These are phyloP conservation scores for Bipolaris cookei DNA, from an alignment of 2,329 filamentous ascomycete genomes.

Conservation along the genomic window DNA sequence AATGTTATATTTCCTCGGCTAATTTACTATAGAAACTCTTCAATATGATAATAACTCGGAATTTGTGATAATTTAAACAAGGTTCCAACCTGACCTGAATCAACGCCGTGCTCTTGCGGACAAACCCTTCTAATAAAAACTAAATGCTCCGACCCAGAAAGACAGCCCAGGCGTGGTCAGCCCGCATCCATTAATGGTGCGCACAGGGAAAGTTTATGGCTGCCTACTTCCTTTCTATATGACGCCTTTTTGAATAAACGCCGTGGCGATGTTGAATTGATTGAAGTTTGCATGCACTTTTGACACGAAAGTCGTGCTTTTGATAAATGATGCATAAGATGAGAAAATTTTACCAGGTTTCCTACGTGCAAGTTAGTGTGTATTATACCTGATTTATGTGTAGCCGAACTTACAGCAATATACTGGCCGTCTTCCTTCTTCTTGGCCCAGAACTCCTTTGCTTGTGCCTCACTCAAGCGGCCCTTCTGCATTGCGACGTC, in stretches of 20 bases:
- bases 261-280: conserved; percentile 16
- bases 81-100: background rate
- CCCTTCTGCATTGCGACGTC: conserved; percentile 94
- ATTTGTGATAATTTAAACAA: background rate
- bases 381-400: background rate
- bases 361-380: conserved; percentile 5
- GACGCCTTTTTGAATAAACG: conserved; percentile 15
- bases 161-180: conserved; percentile 1
- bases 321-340: background rate
- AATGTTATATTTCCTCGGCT: no score
- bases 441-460: conserved; percentile 83
- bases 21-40: background rate
- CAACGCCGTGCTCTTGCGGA: conserved; percentile 20
- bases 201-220: conserved; percentile 1
- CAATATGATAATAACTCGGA: background rate
- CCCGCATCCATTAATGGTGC: background rate
- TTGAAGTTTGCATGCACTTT: conserved; percentile 9
- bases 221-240: conserved; percentile 9
- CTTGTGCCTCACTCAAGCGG: conserved; percentile 80
- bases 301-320: conserved; percentile 3
- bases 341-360: conserved; percentile 10
- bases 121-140: conserved; percentile 10
- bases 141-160: conserved; percentile 2
- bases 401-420: conserved; percentile 70
- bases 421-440: conserved; percentile 96